Evolutionary conservation across 495 filamentous ascomycete species (phyloP), one percentile per base, ranked within the genome.

Genomic region (Neurospora africana): DNA sequence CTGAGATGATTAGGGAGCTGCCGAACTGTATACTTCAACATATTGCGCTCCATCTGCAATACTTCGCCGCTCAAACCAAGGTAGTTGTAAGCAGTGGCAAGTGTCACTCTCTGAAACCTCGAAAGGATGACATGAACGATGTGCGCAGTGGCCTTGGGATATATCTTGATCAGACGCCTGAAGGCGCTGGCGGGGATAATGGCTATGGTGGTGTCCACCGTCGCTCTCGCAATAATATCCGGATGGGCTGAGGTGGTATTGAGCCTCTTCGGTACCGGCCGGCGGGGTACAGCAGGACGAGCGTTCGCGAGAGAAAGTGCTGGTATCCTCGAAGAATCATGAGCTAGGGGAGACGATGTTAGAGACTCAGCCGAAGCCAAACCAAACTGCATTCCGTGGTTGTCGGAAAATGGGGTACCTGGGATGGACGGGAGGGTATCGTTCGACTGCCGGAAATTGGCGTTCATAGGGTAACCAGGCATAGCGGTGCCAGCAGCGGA

Each of bases 101-200:
- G 91, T 2, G 96, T 98, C 23, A 99, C 95, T 71, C 95, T 86
- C 78, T 99, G 95, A 39, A 99, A 90, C 72, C 95, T 86, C 2
- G 95, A 98, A 37, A 99, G 80, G 69, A 99, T 98, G 36, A 99
- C 95, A 72, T 98, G 95, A 3, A 99, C 93, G 73, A 99, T 98
- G 79, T 99, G 95, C 7, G 96, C 92, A 13, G 95, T 97, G 4
- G 95, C 95, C 82, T 93, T 94, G 9, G 95, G 95, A 78, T 98
- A 99, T 27, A 98, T 91, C 74, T 92, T 86, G n/a, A 97, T 99
- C 43, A 99, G 83, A 10, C 95, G 91, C 71, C 93, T 89, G 79
- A 99, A 99, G 5, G 95, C 95, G 75, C 93, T 95, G 6, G 95
- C 96, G 5, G 95, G 95, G 74, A 99, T 98, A 76, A 99, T 95